A percentile compares a stretch with the other conserved stretches of the same genome.
Evolutionary conservation across 176 grass and related monocot genomes (phyloP).

Genomic region (Guadua angustifolia): DNA sequence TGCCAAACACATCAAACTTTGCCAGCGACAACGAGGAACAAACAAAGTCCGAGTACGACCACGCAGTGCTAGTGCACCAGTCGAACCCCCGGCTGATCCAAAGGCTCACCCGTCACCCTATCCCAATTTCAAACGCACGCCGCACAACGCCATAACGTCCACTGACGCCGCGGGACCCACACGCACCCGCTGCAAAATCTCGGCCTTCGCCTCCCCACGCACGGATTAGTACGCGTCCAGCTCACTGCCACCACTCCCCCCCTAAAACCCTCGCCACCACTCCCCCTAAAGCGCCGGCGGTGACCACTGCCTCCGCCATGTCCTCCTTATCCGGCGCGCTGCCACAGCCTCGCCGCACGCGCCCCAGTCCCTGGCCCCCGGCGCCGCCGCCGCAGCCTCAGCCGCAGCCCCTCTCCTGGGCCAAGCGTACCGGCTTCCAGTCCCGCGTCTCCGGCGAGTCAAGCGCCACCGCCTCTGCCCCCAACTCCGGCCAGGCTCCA

Average conservation of each 20-base stretch:
- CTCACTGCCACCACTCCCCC: slow-evolving; percentile 47
- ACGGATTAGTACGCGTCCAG: slow-evolving; percentile 48
- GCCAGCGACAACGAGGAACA: background rate
- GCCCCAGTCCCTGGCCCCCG: slow-evolving; percentile 81
- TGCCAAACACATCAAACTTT: no score
- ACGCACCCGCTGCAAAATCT: slow-evolving; percentile 43
- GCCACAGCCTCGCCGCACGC: slow-evolving; percentile 55
- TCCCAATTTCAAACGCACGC: slow-evolving; percentile 50
- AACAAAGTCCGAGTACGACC: slow-evolving; percentile 21
- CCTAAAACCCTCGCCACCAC: slow-evolving; percentile 52
- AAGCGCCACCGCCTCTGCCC: slow-evolving; percentile 45
- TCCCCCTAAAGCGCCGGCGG: slow-evolving; percentile 44
- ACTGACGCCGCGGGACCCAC: slow-evolving; percentile 46
- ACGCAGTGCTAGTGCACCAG: no score
- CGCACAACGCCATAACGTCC: slow-evolving; percentile 41
- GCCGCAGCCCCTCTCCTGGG: slow-evolving; percentile 80
- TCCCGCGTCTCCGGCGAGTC: slow-evolving; percentile 66
- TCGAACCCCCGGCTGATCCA: no score
- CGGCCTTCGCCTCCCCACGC: slow-evolving; percentile 40
- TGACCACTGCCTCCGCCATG: slow-evolving; percentile 30
- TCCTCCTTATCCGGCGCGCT: slow-evolving; percentile 44
- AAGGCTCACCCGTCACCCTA: background rate
- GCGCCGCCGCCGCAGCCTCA: slow-evolving; percentile 51
- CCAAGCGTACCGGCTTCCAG: slow-evolving; percentile 88
- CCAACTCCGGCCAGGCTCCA: slow-evolving; percentile 62